Evolutionary conservation across 2,329 filamentous ascomycete species (phyloP), one percentile per base, ranked within the genome.

Genomic region (Talaromyces marneffei): DNA sequence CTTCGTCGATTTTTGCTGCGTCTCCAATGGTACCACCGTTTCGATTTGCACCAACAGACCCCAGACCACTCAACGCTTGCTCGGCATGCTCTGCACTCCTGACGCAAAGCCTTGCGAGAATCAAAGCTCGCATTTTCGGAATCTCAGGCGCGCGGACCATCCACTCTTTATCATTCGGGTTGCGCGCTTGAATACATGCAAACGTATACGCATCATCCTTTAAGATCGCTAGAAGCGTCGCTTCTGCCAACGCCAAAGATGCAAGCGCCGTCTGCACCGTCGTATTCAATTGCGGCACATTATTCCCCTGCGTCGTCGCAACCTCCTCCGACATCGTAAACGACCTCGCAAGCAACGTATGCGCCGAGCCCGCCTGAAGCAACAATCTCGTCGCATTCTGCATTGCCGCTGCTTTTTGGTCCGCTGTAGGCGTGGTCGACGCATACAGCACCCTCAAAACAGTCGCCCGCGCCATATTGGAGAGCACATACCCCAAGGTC

Each of bases 161-260:
- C 93, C 93, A 99, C 66, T 97, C 93, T 64, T 85, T 91, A 73
- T 92, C 91, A 66, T 88, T 86, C 58, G 87, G 85, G 71, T 96
- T 95, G 53, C 92, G 84, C 61, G 88, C 85, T 69, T 96, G 90
- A 0, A 91, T 86, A 2, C 96, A 88, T 6, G 87, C 84, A 1
- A 89, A 87, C 1, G 93, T 89, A 70, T 97, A 97, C 0, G 93
- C 92, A 70, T 99, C 94, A 71, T 97, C 93, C 68, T 97, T 97
- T 55, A 96, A 75, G 0, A 97, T 91, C 0, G 91, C 91, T 1
- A 97, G 83, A 1, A 97, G 82, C 0, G 92, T 97, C 0, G 92
- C 92, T 75, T 97, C 93, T 1, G 92, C 91, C 33, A 94, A 81
- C 0, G 91, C 86, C 2, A 97, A 80, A 10, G 75, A 74, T 1